Base-by-base conservation (phyloP, 495 filamentous ascomycete genomes). In the Baudoinia panamericana region DNA sequence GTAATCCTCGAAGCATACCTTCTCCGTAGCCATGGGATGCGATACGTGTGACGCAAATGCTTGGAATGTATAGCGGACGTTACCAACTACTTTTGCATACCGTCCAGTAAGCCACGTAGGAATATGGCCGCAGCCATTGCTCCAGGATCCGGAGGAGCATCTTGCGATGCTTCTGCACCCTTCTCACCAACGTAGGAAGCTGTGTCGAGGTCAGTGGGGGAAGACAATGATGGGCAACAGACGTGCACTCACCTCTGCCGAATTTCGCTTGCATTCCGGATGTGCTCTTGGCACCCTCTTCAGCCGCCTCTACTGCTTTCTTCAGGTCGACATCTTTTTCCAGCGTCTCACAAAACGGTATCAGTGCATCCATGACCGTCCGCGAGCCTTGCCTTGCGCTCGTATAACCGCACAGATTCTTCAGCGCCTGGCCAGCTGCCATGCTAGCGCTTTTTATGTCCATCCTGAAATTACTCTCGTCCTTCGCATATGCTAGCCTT, bases 41-140 rank as follows among this genome's bases (percentile, higher is more conserved):
- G n/a, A n/a, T n/a, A n/a, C n/a, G n/a, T n/a, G n/a, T n/a, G n/a
- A n/a, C n/a, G n/a, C n/a, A n/a, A n/a, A n/a, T n/a, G n/a, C n/a
- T n/a, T n/a, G n/a, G n/a, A n/a, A n/a, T n/a, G n/a, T n/a, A n/a
- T n/a, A n/a, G n/a, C n/a, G n/a, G n/a, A n/a, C n/a, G n/a, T n/a
- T 9, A 33, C 7, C 17, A 16, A 15, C 42, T 37, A 42, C 23
- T 36, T 19, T 12, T 39, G 8, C 41, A 52, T 46, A 4, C 55
- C 56, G 23, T 56, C 46, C 31, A 50, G 51, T 39, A 76, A 46
- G 0, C 72, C 73, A 48, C 59, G 59, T 41, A 78, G 66, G 40
- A 64, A 72, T 4, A 75, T 68, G 62, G 70, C 73, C 18, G 68
- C 67, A 1, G 72, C 73, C 69, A 69, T 76, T 7, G 73, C 73